Conservation (phyloP, 1,139 yeast species). For the Blastobotrys capitulatus region DNA sequence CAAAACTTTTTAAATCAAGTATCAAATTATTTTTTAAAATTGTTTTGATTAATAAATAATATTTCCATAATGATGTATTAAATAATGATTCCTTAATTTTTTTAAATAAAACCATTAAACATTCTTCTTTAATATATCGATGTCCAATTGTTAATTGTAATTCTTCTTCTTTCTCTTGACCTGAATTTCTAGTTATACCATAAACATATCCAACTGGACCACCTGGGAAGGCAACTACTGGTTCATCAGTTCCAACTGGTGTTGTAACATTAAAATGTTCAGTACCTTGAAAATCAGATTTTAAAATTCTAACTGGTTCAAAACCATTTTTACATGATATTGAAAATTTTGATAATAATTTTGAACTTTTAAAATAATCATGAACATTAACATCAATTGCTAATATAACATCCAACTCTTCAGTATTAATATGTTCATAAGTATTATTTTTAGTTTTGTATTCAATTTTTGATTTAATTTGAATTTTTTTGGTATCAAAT, state of each 20-base stretch:
- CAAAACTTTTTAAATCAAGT: slow-evolving; percentile 16
- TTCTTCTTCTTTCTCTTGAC: slow-evolving; percentile 12
- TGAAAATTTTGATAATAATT: slow-evolving; percentile 60
- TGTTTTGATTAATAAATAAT: slow-evolving; percentile 13
- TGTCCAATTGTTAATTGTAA: slow-evolving; percentile 19
- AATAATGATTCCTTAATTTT: slow-evolving; percentile 30
- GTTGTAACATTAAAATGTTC: slow-evolving; percentile 41
- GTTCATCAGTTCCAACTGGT: slow-evolving; percentile 27
- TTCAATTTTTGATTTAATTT: slow-evolving; percentile 5
- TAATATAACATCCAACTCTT: slow-evolving; percentile 30
- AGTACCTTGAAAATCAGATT: slow-evolving; percentile 40
- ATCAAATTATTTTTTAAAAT: slow-evolving; percentile 11
- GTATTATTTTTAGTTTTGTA: slow-evolving; percentile 18
- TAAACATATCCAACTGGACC: slow-evolving; percentile 64
- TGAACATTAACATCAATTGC: slow-evolving; percentile 70
- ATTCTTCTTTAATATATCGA: slow-evolving; percentile 21
- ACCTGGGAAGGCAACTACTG: slow-evolving; percentile 54
- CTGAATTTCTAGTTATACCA: slow-evolving; percentile 37
- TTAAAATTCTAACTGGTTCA: slow-evolving; percentile 50
- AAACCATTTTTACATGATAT: slow-evolving; percentile 52
- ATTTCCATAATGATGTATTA: slow-evolving; percentile 7
- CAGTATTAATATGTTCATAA: slow-evolving; percentile 16
- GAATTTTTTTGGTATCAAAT: slow-evolving; percentile 10
- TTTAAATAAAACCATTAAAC: slow-evolving; percentile 16
- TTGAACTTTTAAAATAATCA: slow-evolving; percentile 56